Percentiles rank a stretch among this genome's conserved stretches.
These are phyloP conservation scores for Fusarium nelsonii DNA, from an alignment of 2,329 filamentous ascomycete genomes.

Conservation along the genomic window DNA sequence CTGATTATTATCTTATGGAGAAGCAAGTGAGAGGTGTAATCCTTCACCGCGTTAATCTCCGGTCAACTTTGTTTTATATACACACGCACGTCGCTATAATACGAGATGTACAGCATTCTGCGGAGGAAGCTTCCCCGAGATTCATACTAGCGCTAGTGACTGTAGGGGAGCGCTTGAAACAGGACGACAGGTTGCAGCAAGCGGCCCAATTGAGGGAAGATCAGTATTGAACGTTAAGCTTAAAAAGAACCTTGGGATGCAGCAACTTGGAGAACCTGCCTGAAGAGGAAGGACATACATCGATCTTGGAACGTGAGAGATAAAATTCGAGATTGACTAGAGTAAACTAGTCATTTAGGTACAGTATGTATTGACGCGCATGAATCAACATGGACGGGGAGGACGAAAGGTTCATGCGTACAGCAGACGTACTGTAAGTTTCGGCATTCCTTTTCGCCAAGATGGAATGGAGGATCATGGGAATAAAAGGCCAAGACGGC, in stretches of 20 bases:
- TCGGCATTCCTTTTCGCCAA: slow-evolving; percentile 6
- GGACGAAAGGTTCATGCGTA: not conserved
- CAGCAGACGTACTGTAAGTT: not conserved
- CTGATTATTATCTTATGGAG: not conserved
- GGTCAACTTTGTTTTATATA: not conserved
- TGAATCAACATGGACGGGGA: not conserved
- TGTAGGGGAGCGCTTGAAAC: not conserved
- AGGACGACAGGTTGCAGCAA: not conserved
- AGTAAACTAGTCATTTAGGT: not conserved
- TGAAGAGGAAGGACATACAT: slow-evolving; percentile 3
- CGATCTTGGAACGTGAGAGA: slow-evolving; percentile 5
- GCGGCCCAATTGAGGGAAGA: slow-evolving; percentile 1
- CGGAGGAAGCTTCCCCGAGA: not conserved
- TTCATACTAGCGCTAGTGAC: not conserved
- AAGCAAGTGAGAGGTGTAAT: not conserved
- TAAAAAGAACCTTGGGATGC: slow-evolving; percentile 14
- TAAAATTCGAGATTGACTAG: not conserved
- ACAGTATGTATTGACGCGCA: not conserved
- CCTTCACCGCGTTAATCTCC: not conserved
- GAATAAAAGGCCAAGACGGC: not conserved
- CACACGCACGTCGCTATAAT: not conserved
- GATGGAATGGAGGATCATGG: slow-evolving; percentile 3
- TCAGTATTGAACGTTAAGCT: not conserved
- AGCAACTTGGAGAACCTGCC: not conserved
- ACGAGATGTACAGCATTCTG: not conserved